These are phyloP conservation scores for Pachysolen tannophilus DNA, from an alignment of 805 yeast genomes.

Conservation along the genomic window DNA sequence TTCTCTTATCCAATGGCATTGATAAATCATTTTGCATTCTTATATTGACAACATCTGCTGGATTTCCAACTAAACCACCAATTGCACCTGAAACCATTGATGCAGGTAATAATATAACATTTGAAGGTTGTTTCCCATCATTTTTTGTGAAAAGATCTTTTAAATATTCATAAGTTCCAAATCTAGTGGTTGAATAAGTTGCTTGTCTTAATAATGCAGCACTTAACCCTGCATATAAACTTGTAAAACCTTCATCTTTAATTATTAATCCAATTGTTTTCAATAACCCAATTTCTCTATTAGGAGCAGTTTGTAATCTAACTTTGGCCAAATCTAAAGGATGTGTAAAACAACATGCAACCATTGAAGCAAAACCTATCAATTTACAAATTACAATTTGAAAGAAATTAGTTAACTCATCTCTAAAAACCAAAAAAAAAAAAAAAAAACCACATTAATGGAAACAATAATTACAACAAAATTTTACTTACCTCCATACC, in stretches of 20 bases:
- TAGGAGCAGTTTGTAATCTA: slow-evolving; percentile 69
- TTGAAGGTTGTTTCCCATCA: slow-evolving; percentile 39
- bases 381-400: slow-evolving; percentile 20
- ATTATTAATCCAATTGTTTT: slow-evolving; percentile 55
- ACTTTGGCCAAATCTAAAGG: slow-evolving; percentile 86
- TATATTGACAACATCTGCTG: slow-evolving; percentile 80
- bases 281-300: slow-evolving; percentile 55
- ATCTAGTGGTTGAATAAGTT: slow-evolving; percentile 79
- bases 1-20: slow-evolving; percentile 51
- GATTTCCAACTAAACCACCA: slow-evolving; percentile 85
- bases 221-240: slow-evolving; percentile 73
- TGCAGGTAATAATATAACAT: slow-evolving; percentile 56
- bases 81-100: slow-evolving; percentile 82
- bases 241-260: slow-evolving; percentile 55
- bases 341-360: slow-evolving; percentile 63
- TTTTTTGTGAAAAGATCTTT: slow-evolving; percentile 46
- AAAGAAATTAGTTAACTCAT: not conserved
- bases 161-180: slow-evolving; percentile 76
- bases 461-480: too few relatives aligned
- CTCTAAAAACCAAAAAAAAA: too few relatives aligned
- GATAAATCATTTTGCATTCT: slow-evolving; percentile 88
- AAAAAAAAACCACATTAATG: too few relatives aligned
- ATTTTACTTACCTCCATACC: too few relatives aligned
- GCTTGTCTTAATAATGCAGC: slow-evolving; percentile 83
- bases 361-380: slow-evolving; percentile 60